These are phyloP conservation scores for Claviceps cyperi DNA, from an alignment of 2,329 filamentous ascomycete genomes.

Conservation along the genomic window DNA sequence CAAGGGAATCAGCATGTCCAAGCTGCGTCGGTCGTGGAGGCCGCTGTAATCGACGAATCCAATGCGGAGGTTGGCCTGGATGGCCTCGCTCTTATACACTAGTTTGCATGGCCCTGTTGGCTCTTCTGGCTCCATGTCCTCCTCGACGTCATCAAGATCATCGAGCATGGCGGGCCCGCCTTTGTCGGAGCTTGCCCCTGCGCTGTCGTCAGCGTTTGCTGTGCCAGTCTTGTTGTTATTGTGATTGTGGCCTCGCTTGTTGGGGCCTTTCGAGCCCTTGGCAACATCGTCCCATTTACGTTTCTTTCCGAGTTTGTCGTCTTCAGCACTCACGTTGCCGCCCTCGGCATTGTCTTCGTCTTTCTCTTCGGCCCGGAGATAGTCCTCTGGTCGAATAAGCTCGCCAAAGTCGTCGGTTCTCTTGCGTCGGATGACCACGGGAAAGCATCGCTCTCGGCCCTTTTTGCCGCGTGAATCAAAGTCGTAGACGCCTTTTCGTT, in stretches of 20 bases:
- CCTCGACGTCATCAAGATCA: constrained; percentile 45
- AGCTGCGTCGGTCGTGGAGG: constrained; percentile 80
- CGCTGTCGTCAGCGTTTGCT: constrained; percentile 27
- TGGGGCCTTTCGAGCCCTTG: constrained; percentile 24
- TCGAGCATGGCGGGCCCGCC: constrained; percentile 31
- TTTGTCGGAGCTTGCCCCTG: constrained; percentile 19
- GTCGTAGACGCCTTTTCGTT: constrained; percentile 82
- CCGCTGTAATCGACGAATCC: constrained; percentile 86
- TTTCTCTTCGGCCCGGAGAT: constrained; percentile 79
- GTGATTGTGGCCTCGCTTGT: constrained; percentile 45
- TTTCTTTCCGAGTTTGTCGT: constrained; percentile 72
- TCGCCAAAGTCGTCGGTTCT: constrained; percentile 88
- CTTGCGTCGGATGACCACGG: constrained; percentile 64
- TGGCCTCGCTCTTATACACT: constrained; percentile 44
- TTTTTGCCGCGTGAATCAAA: constrained; percentile 86
- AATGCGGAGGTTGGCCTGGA: constrained; percentile 61
- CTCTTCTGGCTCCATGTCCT: constrained; percentile 38
- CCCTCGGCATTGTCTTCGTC: constrained; percentile 54
- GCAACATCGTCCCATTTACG: constrained; percentile 71
- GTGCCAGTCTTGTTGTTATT: constrained; percentile 20
- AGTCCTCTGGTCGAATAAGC: constrained; percentile 85
- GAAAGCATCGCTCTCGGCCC: constrained; percentile 84
- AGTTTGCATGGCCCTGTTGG: constrained; percentile 60
- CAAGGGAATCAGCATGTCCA: constrained; percentile 88
- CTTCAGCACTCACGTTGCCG: constrained; percentile 22